These are phyloP conservation scores for Kokia cookei DNA, from an alignment of 441 rosid species.

Conservation along the genomic window DNA sequence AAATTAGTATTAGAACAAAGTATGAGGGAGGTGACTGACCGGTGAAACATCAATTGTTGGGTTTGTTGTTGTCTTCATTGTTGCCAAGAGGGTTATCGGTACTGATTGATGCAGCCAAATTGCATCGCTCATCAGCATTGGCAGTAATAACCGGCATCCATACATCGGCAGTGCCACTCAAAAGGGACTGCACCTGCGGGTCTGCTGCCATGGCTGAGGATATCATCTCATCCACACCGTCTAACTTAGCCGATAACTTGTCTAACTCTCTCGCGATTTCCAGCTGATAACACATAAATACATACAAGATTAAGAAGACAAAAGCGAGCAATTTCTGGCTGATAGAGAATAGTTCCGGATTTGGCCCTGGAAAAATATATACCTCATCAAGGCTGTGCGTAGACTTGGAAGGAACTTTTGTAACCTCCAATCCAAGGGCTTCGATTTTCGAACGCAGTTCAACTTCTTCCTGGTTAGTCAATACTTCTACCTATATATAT, in stretches of 20 bases:
- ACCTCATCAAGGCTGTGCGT: conserved; percentile 54
- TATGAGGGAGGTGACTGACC: neutral
- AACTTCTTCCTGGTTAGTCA: conserved; percentile 74
- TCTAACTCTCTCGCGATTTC: conserved; percentile 82
- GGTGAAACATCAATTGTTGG: neutral
- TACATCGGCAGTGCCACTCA: conserved; percentile 75
- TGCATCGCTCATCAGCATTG: conserved; percentile 52
- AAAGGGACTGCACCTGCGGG: conserved; percentile 66
- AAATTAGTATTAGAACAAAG: neutral
- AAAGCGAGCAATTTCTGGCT: neutral
- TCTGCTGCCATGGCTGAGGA: conserved; percentile 65
- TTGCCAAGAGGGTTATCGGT: conserved; percentile 5
- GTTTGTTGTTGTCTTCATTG: neutral
- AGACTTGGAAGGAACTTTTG: conserved; percentile 65
- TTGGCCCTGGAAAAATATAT: neutral
- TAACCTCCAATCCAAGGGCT: conserved; percentile 77
- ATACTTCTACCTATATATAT: conserved; percentile 53
- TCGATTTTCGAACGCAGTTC: conserved; percentile 81
- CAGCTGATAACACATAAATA: conserved; percentile 25
- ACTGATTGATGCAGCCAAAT: conserved; percentile 39
- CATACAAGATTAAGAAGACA: neutral
- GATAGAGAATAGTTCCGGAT: neutral
- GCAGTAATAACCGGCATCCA: conserved; percentile 94
- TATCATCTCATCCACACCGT: conserved; percentile 81
- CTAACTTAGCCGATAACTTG: conserved; percentile 70